Conservation (phyloP, 176 grass and related monocot genomes). For the Metroxylon sagu region DNA sequence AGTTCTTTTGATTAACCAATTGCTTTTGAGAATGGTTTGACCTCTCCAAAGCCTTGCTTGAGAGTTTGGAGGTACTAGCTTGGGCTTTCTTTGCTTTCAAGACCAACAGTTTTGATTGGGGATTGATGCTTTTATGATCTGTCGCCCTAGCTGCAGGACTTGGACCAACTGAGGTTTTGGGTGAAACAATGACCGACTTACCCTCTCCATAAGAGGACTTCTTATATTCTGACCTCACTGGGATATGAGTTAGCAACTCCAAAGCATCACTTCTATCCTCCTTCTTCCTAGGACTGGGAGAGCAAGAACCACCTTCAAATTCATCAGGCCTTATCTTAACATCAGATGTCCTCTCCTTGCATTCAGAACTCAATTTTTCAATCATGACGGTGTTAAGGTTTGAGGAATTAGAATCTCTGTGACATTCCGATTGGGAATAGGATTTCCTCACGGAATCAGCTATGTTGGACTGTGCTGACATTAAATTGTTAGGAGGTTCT, state of each 20-base stretch:
- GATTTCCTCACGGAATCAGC: constrained; percentile 26
- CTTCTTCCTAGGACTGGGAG: constrained; percentile 37
- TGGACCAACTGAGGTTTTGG: constrained; percentile 20
- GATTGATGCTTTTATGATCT: constrained; percentile 38
- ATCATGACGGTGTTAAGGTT: constrained; percentile 27
- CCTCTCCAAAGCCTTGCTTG: constrained; percentile 31
- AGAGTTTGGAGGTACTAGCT: constrained; percentile 48
- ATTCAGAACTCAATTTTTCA: constrained; percentile 33
- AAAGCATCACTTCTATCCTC: constrained; percentile 19
- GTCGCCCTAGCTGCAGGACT: constrained; percentile 27
- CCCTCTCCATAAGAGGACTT: constrained; percentile 6
- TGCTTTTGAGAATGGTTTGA: constrained; percentile 32
- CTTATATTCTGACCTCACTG: background rate
- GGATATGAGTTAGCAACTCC: background rate
- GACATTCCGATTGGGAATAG: constrained; percentile 23
- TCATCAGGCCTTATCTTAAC: constrained; percentile 35
- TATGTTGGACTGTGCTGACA: constrained; percentile 18
- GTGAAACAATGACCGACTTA: constrained; percentile 25
- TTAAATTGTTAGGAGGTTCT: constrained; percentile 30
- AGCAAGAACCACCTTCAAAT: constrained; percentile 29
- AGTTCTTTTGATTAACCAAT: constrained; percentile 33
- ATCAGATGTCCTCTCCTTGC: constrained; percentile 44
- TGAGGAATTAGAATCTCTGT: constrained; percentile 25
- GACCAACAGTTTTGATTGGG: constrained; percentile 35
- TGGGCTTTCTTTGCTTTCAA: constrained; percentile 49